phyloP scores from a whole-genome alignment of 495 filamentous ascomycete genomes.

The Aspergillus diversus region DNA sequence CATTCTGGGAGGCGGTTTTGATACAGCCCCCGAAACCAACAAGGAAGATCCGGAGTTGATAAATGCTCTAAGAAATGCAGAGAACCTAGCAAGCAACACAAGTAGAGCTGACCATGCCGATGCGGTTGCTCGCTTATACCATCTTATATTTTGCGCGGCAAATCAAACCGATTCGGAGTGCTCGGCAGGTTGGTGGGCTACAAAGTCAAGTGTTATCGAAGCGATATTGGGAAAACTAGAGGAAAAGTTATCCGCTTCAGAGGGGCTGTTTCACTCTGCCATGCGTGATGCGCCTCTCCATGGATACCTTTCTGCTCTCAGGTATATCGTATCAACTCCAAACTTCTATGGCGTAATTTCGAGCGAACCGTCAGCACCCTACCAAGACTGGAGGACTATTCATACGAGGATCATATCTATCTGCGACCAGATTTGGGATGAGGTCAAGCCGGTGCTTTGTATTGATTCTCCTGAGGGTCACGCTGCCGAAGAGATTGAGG shows the following conservation, averaged over 20 bases:
- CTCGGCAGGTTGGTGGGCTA: slow-evolving; percentile 37
- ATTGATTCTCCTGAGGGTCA: slow-evolving; percentile 91
- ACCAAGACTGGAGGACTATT: slow-evolving; percentile 40
- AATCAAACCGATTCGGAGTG: slow-evolving; percentile 10
- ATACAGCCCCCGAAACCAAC: slow-evolving; percentile 8
- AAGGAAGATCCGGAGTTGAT: slow-evolving; percentile 27
- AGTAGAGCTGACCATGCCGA: slow-evolving; percentile 87
- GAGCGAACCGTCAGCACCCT: slow-evolving; percentile 13
- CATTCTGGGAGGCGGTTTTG: slow-evolving; percentile 23
- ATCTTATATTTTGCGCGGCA: slow-evolving; percentile 53
- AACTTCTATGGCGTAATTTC: slow-evolving; percentile 42
- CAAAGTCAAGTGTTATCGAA: slow-evolving; percentile 47
- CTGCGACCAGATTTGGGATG: slow-evolving; percentile 70
- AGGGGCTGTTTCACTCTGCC: slow-evolving; percentile 60
- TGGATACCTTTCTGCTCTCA: slow-evolving; percentile 66
- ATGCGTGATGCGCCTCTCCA: slow-evolving; percentile 70
- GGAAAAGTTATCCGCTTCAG: slow-evolving; percentile 56
- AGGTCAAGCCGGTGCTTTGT: slow-evolving; percentile 77
- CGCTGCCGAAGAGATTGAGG: slow-evolving; percentile 72
- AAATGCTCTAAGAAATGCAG: slow-evolving; percentile 41
- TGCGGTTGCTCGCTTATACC: slow-evolving; percentile 69
- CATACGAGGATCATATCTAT: slow-evolving; percentile 60
- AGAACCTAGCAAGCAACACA: slow-evolving; percentile 63
- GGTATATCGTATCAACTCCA: slow-evolving; percentile 48
- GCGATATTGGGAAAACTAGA: slow-evolving; percentile 56